phyloP scores from a whole-genome alignment of 192 early-diverging fungal species.

The Powellomyces hirtus region DNA sequence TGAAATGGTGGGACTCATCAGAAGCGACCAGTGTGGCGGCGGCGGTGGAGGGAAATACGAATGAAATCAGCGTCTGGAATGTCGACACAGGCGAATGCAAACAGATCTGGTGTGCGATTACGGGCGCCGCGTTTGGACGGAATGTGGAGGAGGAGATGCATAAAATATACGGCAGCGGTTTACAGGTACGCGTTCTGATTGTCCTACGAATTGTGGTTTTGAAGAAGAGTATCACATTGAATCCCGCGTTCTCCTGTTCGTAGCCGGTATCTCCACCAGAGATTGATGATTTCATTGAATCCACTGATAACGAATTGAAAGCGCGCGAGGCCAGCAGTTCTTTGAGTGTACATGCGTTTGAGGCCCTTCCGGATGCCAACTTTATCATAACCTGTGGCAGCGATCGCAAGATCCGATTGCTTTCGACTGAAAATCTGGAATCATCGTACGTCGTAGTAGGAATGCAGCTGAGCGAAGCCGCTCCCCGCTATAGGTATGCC shows the following conservation, averaged over 20 bases:
- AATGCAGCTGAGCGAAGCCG: slow-evolving; percentile 50
- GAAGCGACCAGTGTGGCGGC: slow-evolving; percentile 50
- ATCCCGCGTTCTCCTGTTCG: not conserved
- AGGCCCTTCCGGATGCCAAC: slow-evolving; percentile 40
- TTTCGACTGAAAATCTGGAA: slow-evolving; percentile 69
- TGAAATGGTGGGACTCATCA: not conserved
- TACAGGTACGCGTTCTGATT: slow-evolving; percentile 38
- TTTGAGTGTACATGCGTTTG: not conserved
- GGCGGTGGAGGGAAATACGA: slow-evolving; percentile 58
- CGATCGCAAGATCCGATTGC: slow-evolving; percentile 85
- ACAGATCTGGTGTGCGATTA: slow-evolving; percentile 67
- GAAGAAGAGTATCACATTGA: not conserved
- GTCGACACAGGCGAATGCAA: slow-evolving; percentile 66
- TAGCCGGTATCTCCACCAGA: slow-evolving; percentile 15
- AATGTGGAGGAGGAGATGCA: slow-evolving; percentile 39
- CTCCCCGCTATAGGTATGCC: slow-evolving; percentile 64
- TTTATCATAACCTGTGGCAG: slow-evolving; percentile 77
- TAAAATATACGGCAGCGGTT: slow-evolving; percentile 38
- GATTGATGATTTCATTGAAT: slow-evolving; percentile 3
- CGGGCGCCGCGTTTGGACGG: not conserved
- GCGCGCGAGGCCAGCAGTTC: not conserved
- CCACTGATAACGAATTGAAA: not conserved
- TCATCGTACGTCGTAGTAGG: slow-evolving; percentile 74
- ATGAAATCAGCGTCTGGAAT: slow-evolving; percentile 83
- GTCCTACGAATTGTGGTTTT: not conserved